These are phyloP conservation scores for Eucalyptus camaldulensis DNA, from an alignment of 345 rosid species.

Conservation along the genomic window DNA sequence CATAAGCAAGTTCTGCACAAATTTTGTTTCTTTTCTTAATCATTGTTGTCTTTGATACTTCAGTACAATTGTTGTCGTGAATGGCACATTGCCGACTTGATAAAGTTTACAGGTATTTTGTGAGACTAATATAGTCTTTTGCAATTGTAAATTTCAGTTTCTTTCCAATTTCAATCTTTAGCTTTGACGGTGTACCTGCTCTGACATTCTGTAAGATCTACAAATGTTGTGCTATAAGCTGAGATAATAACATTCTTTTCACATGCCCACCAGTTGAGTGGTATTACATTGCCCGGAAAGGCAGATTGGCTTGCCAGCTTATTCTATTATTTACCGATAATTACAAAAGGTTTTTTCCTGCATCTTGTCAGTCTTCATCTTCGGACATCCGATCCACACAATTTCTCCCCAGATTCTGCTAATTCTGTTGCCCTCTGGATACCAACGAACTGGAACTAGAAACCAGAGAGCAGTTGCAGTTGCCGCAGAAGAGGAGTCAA, in stretches of 20 bases:
- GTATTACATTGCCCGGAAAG: not conserved
- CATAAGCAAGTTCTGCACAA: not conserved
- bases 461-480: slow-evolving; percentile 71
- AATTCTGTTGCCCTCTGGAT: not conserved
- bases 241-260: not conserved
- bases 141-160: not conserved
- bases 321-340: not conserved
- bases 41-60: not conserved
- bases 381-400: not conserved
- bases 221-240: not conserved
- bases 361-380: not conserved
- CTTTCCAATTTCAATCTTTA: not conserved
- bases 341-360: not conserved
- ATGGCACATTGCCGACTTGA: not conserved
- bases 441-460: slow-evolving; percentile 3
- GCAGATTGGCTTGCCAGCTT: not conserved
- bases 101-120: not conserved
- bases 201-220: not conserved
- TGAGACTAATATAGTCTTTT: not conserved
- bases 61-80: not conserved
- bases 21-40: not conserved
- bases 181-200: not conserved
- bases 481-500: slow-evolving; percentile 81
- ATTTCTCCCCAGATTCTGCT: not conserved
- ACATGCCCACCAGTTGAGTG: not conserved